phyloP scores from a whole-genome alignment of 2,329 filamentous ascomycete genomes.

The Monilinia fructicola region DNA sequence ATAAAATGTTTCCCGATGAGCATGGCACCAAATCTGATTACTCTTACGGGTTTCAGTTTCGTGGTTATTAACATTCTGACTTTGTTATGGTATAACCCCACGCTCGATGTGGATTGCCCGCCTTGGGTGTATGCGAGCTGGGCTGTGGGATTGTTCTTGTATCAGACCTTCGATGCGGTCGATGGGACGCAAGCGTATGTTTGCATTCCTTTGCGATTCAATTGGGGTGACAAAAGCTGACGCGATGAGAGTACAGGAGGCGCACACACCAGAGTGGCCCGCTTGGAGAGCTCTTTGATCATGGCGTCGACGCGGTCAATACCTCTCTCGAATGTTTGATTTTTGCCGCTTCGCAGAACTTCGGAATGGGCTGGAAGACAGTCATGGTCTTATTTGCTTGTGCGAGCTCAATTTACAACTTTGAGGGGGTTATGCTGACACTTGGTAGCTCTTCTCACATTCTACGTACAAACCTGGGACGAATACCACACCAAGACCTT shows the following conservation, averaged over 20 bases:
- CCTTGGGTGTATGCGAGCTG: conserved; percentile 93
- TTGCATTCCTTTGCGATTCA: conserved; percentile 1
- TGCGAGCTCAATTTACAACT: conserved; percentile 45
- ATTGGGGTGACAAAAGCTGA: neutral
- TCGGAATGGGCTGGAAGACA: conserved; percentile 90
- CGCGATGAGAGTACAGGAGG: conserved; percentile 47
- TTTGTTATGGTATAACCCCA: conserved; percentile 94
- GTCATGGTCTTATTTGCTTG: conserved; percentile 80
- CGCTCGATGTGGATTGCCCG: conserved; percentile 88
- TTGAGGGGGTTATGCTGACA: conserved; percentile 22
- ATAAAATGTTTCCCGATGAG: conserved; percentile 93
- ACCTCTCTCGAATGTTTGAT: conserved; percentile 91
- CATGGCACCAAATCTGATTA: conserved; percentile 91
- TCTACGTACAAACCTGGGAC: conserved; percentile 99
- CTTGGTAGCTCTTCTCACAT: conserved; percentile 76
- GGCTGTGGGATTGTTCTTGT: conserved; percentile 86
- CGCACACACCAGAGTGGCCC: conserved; percentile 91
- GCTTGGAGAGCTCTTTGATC: conserved; percentile 93
- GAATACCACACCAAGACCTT: conserved; percentile 98
- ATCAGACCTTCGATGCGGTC: conserved; percentile 97
- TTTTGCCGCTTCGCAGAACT: conserved; percentile 88
- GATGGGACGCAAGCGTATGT: conserved; percentile 89
- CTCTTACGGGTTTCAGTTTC: conserved; percentile 85
- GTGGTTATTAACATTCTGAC: conserved; percentile 87
- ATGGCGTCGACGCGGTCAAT: conserved; percentile 95